Base-by-base conservation (phyloP, 495 filamentous ascomycete species). In the Parmelia sp. region DNA sequence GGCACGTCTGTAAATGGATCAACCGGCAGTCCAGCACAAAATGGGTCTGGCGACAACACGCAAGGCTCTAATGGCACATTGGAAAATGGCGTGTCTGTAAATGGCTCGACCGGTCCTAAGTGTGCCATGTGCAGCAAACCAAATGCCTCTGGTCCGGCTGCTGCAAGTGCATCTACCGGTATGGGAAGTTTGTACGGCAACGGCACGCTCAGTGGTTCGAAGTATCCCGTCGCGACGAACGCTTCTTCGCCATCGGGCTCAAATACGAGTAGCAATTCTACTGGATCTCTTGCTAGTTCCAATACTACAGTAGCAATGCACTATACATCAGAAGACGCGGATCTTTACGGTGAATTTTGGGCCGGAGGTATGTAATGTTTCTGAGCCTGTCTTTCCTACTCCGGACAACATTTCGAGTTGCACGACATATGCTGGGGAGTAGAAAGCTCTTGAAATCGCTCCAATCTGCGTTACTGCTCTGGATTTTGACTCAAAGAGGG, bases 301-400 rank as follows among this genome's bases (percentile, higher is more conserved):
- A 53, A 33, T 33, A 53, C 49, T 53, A 53, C 27, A 31, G 49
- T 4, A 53, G 19, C 14, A 14, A 53, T 10, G 27, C 29, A 53
- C 27, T 25, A 31, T 27, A 53, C 49, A 25, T 31, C 62, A 51
- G 33, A 59, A 51, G 33, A 59, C 33, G 40, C 47, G 33, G 12
- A 45, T 44, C 57, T 60, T 49, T 23, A 45, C 31, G 62, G 65
- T 35, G 56, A 62, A 23, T 65, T 65, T 23, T 65, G 58, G 61
- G 68, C 65, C n/a, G 68, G 68, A 1, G 65, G 42, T 45, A 23
- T 17, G 37, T 40, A 40, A n/a, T 12, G 15, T 40, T 40, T 40
- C 37, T 14, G 12, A n/a, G n/a, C n/a, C n/a, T n/a, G n/a, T n/a
- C n/a, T n/a, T n/a, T n/a, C n/a, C n/a, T n/a, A n/a, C n/a, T n/a